Base-by-base conservation (phyloP, 2,329 filamentous ascomycete species). In the Rugonectria rugulosa region DNA sequence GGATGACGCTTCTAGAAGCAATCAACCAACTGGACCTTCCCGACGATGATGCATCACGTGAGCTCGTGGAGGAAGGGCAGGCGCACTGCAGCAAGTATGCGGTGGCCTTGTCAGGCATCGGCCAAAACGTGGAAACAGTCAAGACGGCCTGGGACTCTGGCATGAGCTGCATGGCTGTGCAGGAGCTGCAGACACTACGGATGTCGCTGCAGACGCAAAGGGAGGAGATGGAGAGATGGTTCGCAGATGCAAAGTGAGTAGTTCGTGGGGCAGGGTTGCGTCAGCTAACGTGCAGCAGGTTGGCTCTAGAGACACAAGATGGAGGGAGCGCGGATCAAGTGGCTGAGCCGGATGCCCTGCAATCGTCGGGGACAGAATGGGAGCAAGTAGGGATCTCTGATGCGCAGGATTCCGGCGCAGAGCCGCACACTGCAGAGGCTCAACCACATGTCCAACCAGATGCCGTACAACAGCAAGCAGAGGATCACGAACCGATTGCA, bases 11-110 rank as follows among this genome's bases (percentile, higher is more conserved):
- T 7, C 19, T 55, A 24, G 38, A 55, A 14, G 15, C 21, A 1
- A 15, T 55, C 14, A 43, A 32, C n/a, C 26, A 23, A 7, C 10
- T 48, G 17, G 27, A 42, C 6, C 14, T 50, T 5, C 24, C 21
- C 10, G 23, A 21, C 29, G 29, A 21, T n/a, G 52, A 43, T n/a
- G 15, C 26, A 19, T 34, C 31, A 14, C 27, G 24, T 34, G 36
- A 43, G 6, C 23, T 55, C 19, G 20, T 43, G 12, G 34, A 53
- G 5, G 52, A 43, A 19, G 44, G 45, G 5, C 38, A 49, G 34
- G 45, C 14, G 10, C 44, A 43, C 19, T 55, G 38, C 38, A 37
- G 45, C 17, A 43, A 21, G 23, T 55, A 49, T 31, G 44, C 52
- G 7, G 20, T 31, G 4, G 36, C 53, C 26, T 26, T 55, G 8